Conservation (phyloP, 129 eudicot species). For the Heracleum sosnowskyi region DNA sequence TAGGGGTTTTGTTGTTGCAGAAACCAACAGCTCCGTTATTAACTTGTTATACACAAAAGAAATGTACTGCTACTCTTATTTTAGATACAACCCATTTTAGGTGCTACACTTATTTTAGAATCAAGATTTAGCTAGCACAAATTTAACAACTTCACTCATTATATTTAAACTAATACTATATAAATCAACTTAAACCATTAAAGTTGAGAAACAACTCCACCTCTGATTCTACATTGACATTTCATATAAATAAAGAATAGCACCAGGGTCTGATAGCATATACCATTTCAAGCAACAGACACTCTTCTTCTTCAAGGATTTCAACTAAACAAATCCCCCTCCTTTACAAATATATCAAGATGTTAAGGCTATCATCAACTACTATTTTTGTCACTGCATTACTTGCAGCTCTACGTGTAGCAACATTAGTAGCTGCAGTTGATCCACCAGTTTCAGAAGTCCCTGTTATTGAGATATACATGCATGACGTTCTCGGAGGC, state of each 20-base stretch:
- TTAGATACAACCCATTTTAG: not conserved
- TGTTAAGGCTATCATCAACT: conserved; percentile 33
- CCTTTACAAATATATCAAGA: conserved; percentile 18
- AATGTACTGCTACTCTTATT: not conserved
- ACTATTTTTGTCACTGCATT: conserved; percentile 25
- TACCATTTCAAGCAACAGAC: conserved; percentile 18
- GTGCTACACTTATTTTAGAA: not conserved
- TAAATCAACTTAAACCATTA: conserved; percentile 12
- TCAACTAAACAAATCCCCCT: not conserved
- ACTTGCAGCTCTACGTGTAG: conserved; percentile 22
- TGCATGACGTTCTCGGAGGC: conserved; percentile 95
- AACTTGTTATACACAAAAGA: not conserved
- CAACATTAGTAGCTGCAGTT: conserved; percentile 17
- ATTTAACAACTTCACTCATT: conserved; percentile 18
- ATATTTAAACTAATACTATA: not conserved
- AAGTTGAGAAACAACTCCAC: conserved; percentile 40
- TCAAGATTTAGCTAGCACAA: conserved; percentile 1
- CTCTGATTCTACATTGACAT: conserved; percentile 7
- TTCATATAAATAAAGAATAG: conserved; percentile 30
- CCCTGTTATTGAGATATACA: conserved; percentile 61
- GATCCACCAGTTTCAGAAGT: conserved; percentile 32
- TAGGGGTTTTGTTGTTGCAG: too few species aligned
- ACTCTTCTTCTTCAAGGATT: conserved; percentile 16
- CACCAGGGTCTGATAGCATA: conserved; percentile 10
- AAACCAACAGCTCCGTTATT: conserved; percentile 5